Conservation (phyloP, 208 protist species). For the Borovskyia barvae region DNA sequence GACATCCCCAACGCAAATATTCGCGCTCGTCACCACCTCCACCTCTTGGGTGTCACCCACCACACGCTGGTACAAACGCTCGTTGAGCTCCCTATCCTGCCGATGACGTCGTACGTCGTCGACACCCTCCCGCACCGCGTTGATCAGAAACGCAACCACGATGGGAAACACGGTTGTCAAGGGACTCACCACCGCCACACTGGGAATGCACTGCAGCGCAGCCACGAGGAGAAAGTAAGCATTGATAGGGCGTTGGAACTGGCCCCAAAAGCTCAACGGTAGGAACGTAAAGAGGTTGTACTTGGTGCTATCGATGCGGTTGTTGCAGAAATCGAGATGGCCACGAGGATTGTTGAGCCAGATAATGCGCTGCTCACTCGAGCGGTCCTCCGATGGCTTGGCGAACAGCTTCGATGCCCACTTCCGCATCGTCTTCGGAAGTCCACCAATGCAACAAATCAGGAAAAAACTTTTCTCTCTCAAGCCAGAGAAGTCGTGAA, state of each 20-base stretch:
- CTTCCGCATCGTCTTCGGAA: constrained; percentile 12
- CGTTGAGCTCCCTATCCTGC: constrained; percentile 66
- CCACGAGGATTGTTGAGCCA: constrained; percentile 19
- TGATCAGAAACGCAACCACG: constrained; percentile 87
- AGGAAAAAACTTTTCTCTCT: too few relatives aligned
- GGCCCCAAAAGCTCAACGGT: constrained; percentile 93
- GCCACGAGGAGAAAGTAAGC: constrained; percentile 94
- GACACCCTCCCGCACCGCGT: constrained; percentile 90
- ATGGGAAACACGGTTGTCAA: constrained; percentile 89
- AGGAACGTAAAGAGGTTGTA: constrained; percentile 95
- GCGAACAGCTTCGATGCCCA: constrained; percentile 20
- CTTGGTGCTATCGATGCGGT: constrained; percentile 91
- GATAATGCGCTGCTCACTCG: constrained; percentile 39
- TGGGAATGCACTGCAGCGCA: constrained; percentile 84
- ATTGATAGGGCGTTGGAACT: constrained; percentile 95
- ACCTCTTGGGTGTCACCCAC: constrained; percentile 28
- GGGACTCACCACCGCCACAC: constrained; percentile 85
- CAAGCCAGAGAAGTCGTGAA: too few relatives aligned
- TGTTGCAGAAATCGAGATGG: constrained; percentile 46
- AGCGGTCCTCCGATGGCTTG: constrained; percentile 20
- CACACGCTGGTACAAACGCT: constrained; percentile 48
- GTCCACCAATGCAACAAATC: too few relatives aligned
- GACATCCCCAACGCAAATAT: constrained; percentile 81
- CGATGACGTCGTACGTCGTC: constrained; percentile 85
- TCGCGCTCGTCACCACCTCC: constrained; percentile 42